Percentiles rank a stretch among this genome's conserved stretches.
Conservation (phyloP, 1,139 yeast species). For the Neolecta irregularis region DNA sequence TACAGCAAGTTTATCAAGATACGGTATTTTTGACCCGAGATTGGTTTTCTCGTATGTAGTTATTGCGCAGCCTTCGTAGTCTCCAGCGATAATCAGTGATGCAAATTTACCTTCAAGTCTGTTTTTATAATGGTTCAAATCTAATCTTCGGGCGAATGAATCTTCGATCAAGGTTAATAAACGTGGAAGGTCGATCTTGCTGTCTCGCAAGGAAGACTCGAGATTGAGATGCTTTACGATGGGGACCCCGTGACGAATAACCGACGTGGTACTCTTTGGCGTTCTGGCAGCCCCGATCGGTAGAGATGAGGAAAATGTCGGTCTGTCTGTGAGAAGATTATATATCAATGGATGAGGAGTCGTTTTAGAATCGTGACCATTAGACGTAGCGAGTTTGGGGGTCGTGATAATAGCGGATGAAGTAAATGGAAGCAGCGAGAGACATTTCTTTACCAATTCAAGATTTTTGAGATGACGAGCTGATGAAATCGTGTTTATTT, state of each 20-base stretch:
- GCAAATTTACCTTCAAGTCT: conserved; percentile 57
- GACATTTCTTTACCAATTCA: conserved; percentile 34
- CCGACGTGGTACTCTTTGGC: conserved; percentile 57
- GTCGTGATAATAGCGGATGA: conserved; percentile 41
- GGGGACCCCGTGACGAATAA: conserved; percentile 61
- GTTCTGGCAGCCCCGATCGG: conserved; percentile 48
- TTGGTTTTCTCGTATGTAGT: conserved; percentile 51
- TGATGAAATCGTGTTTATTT: conserved; percentile 28
- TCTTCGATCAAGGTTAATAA: conserved; percentile 53
- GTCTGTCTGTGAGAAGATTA: conserved; percentile 78
- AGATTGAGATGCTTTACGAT: conserved; percentile 37
- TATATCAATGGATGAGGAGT: conserved; percentile 62
- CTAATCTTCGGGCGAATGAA: conserved; percentile 60
- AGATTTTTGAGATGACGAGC: conserved; percentile 43
- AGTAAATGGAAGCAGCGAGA: conserved; percentile 32
- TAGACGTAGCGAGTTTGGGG: conserved; percentile 30
- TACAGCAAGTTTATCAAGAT: conserved; percentile 87
- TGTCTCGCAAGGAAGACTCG: conserved; percentile 27
- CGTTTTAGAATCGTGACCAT: conserved; percentile 15
- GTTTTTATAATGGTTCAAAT: conserved; percentile 44
- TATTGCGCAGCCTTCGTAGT: conserved; percentile 89
- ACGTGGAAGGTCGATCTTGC: conserved; percentile 39
- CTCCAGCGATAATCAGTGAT: conserved; percentile 71
- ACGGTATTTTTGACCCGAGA: conserved; percentile 33
- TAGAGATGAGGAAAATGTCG: conserved; percentile 80